phyloP scores from a whole-genome alignment of 2,329 filamentous ascomycete genomes.

The Arthrocladium fulminans region DNA sequence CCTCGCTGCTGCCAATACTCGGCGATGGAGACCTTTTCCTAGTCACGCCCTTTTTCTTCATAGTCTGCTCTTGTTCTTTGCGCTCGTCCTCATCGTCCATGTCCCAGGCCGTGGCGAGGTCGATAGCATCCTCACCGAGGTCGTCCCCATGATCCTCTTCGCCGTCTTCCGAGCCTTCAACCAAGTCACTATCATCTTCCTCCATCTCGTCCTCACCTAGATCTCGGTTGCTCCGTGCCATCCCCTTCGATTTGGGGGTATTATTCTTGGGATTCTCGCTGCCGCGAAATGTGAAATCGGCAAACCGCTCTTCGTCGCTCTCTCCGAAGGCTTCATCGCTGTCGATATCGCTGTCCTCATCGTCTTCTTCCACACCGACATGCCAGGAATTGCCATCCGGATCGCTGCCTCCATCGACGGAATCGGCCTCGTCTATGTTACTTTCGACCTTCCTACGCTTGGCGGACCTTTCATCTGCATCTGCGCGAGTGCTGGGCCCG shows the following conservation, averaged over 20 bases:
- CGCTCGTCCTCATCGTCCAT: conserved; percentile 44
- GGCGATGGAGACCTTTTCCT: conserved; percentile 11
- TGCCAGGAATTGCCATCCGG: conserved; percentile 80
- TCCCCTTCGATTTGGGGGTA: conserved; percentile 20
- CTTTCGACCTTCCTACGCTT: conserved; percentile 25
- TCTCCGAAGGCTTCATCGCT: conserved; percentile 79
- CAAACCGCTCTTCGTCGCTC: conserved; percentile 77
- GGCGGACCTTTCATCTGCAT: conserved; percentile 28
- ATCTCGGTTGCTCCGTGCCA: conserved; percentile 32
- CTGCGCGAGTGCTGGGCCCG: conserved; percentile 32
- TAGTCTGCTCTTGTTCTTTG: conserved; percentile 27
- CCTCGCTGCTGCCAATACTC: conserved; percentile 21
- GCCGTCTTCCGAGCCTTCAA: conserved; percentile 22
- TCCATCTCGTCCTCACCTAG: conserved; percentile 43
- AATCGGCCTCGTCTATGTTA: conserved; percentile 23
- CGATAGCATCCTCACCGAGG: conserved; percentile 54
- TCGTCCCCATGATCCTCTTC: conserved; percentile 52
- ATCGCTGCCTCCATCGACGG: conserved; percentile 57
- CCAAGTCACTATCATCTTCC: conserved; percentile 26
- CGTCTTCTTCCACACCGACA: conserved; percentile 59
- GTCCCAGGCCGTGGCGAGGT: conserved; percentile 54
- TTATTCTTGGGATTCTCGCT: conserved; percentile 35
- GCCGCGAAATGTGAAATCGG: conserved; percentile 62
- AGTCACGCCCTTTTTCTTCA: conserved; percentile 25
- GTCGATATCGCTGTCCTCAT: conserved; percentile 61